phyloP scores from a whole-genome alignment of 768 basidiomycete species.

The Boletus vinaceobasis region DNA sequence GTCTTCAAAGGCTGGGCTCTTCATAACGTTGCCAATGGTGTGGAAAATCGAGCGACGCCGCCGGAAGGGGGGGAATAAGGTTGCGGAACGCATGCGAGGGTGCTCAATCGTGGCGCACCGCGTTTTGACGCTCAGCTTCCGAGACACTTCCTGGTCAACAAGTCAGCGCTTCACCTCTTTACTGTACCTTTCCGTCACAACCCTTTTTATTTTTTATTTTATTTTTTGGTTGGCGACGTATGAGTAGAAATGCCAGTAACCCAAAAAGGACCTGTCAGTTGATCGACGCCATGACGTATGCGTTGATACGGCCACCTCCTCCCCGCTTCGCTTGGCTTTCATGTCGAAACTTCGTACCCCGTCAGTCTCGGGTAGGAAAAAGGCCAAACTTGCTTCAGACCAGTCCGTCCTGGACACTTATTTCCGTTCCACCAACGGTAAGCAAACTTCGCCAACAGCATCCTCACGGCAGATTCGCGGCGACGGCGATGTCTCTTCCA shows the following conservation, averaged over 20 bases:
- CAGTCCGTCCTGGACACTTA: constrained; percentile 27
- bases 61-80: constrained; percentile 11
- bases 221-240: background rate
- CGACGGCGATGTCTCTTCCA: constrained; percentile 7
- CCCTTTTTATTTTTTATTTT: background rate
- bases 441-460: constrained; percentile 7
- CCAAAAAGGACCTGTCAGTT: constrained; percentile 17
- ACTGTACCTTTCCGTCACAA: constrained; percentile 3
- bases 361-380: constrained; percentile 19
- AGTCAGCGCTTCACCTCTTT: too few relatives aligned
- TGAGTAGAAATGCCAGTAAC: background rate
- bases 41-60: constrained; percentile 13
- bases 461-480: constrained; percentile 18
- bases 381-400: constrained; percentile 10
- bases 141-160: background rate
- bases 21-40: background rate
- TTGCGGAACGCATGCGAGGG: constrained; percentile 4
- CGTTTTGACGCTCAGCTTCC: constrained; percentile 8
- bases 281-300: constrained; percentile 31
- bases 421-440: constrained; percentile 24
- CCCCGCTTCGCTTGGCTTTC: constrained; percentile 3
- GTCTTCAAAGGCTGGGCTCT: background rate
- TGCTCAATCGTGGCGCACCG: constrained; percentile 14
- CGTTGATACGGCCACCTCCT: constrained; percentile 8
- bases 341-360: constrained; percentile 21